Percentiles rank a stretch among this genome's conserved stretches.
These are phyloP conservation scores for Bruguiera gymnorhiza DNA, from an alignment of 345 rosid genomes.

Conservation along the genomic window DNA sequence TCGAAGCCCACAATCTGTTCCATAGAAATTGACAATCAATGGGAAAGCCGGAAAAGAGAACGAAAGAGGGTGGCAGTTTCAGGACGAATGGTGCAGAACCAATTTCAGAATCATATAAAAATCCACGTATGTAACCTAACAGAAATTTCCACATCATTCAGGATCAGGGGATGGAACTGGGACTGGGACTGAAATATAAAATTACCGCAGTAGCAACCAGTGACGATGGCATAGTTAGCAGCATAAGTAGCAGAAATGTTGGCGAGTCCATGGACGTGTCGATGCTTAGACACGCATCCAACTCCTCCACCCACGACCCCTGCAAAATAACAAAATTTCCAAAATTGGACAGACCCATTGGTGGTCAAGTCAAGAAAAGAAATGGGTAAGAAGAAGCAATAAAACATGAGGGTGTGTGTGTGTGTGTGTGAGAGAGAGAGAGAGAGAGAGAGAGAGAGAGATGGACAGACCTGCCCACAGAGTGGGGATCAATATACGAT, in stretches of 20 bases:
- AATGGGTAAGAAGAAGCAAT: not conserved
- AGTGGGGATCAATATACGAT: conserved; percentile 52
- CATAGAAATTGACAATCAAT: not conserved
- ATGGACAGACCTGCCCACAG: conserved; percentile 55
- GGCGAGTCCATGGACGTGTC: conserved; percentile 55
- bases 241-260: conserved; percentile 61
- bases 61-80: not conserved
- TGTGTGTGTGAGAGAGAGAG: too few species aligned
- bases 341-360: not conserved
- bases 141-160: too few species aligned
- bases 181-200: not conserved
- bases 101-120: not conserved
- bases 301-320: conserved; percentile 67
- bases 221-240: conserved; percentile 62
- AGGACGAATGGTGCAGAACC: not conserved
- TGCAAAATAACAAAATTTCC: conserved; percentile 17
- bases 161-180: too few species aligned
- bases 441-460: not conserved
- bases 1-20: not conserved
- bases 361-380: not conserved
- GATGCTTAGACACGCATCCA: conserved; percentile 62
- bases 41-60: not conserved
- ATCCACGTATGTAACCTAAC: too few species aligned
- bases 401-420: not conserved
- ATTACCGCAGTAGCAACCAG: conserved; percentile 78